Evolutionary conservation across 345 rosid species (phyloP).

Genomic region (Jatropha curcas): DNA sequence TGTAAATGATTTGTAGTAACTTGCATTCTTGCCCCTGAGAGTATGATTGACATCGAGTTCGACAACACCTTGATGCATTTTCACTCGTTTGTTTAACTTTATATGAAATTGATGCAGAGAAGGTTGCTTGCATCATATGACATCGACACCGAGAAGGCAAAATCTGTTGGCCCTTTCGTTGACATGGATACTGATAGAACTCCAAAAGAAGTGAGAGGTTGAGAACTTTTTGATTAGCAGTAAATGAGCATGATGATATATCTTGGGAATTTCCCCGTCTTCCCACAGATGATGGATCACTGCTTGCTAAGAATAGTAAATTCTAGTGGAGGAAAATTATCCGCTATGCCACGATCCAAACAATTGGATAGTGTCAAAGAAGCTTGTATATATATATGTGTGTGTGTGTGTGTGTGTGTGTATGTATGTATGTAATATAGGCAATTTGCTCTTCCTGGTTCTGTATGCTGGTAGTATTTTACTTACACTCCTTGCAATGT

Average conservation of each 20-base stretch:
- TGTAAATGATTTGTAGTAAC: no score
- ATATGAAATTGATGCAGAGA: slow-evolving; percentile 35
- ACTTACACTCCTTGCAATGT: no score
- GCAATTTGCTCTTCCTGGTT: no score
- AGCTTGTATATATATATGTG: neutral
- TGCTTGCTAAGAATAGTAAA: neutral
- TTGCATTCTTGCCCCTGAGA: no score
- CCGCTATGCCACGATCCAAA: neutral
- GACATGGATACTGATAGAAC: slow-evolving; percentile 23
- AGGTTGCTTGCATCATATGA: slow-evolving; percentile 38
- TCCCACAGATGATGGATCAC: neutral
- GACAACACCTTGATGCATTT: neutral
- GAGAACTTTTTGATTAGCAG: neutral
- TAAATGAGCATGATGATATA: neutral
- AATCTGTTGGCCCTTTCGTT: slow-evolving; percentile 14
- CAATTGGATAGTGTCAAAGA: neutral
- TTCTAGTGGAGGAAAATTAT: neutral
- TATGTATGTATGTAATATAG: slow-evolving; percentile 13
- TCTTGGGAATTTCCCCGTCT: neutral
- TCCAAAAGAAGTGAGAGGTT: slow-evolving; percentile 20
- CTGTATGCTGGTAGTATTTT: no score
- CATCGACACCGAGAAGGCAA: slow-evolving; percentile 21
- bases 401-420: slow-evolving; percentile 6
- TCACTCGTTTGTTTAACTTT: neutral
- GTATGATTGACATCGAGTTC: no score